phyloP scores from a whole-genome alignment of 495 filamentous ascomycete species.

The Hypoxylon cercidicola region DNA sequence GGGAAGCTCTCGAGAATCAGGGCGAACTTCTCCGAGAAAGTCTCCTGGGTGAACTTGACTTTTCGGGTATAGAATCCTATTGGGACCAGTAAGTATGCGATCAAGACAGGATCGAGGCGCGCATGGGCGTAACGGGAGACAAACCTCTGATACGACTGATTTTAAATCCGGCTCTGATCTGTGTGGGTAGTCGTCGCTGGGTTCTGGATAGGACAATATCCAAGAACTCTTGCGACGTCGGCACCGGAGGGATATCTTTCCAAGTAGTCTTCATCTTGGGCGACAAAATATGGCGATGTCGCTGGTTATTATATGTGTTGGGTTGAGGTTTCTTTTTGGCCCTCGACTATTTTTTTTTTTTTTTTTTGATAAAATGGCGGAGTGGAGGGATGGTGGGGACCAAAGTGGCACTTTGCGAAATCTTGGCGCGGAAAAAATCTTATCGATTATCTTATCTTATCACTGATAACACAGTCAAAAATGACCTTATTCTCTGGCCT shows the following conservation, averaged over 20 bases:
- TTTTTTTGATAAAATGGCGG: constrained; percentile 24
- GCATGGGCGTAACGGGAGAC: not conserved
- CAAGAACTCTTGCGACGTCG: constrained; percentile 92
- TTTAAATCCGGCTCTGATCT: constrained; percentile 95
- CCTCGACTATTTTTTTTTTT: constrained; percentile 24
- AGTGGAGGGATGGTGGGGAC: constrained; percentile 24
- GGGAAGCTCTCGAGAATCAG: constrained; percentile 93
- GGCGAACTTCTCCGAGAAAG: constrained; percentile 91
- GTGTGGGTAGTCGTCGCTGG: constrained; percentile 92
- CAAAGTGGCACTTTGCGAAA: constrained; percentile 36
- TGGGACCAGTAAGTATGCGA: constrained; percentile 22
- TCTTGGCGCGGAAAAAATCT: constrained; percentile 40
- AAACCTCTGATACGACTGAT: constrained; percentile 85
- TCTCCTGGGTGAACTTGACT: constrained; percentile 99
- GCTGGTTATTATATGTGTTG: constrained; percentile 11
- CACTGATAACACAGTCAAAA: constrained; percentile 9
- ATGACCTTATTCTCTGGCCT: too few relatives aligned
- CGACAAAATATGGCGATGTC: constrained; percentile 24
- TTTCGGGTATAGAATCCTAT: constrained; percentile 94
- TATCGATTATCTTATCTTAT: constrained; percentile 43
- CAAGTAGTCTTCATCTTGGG: constrained; percentile 62
- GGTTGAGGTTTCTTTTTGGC: constrained; percentile 18
- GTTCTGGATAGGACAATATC: constrained; percentile 96
- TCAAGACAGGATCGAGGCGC: not conserved
- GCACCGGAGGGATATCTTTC: constrained; percentile 86